Conservation (phyloP, 441 rosid genomes). For the Erodium moschatum region DNA sequence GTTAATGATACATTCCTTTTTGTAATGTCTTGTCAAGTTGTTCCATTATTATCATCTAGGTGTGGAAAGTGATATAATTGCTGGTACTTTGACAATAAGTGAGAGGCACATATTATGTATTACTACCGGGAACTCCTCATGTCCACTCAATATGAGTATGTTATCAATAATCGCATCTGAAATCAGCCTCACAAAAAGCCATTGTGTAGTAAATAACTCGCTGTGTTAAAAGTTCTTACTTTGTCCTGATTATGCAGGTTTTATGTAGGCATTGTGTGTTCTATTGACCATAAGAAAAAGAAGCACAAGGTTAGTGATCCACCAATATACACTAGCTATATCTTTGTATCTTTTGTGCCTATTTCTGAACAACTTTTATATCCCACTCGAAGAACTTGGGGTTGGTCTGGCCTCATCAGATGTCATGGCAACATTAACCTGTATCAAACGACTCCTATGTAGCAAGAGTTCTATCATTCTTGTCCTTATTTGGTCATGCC, state of each 20-base stretch:
- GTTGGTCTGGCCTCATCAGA: too few relatives aligned
- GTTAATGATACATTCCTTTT: neutral
- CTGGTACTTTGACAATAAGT: too few relatives aligned
- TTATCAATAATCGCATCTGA: neutral
- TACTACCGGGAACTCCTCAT: neutral
- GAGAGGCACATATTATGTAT: neutral
- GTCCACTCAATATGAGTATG: neutral
- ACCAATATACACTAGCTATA: neutral
- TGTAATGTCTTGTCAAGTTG: neutral
- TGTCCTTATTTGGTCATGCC: neutral
- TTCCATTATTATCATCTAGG: neutral
- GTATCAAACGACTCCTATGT: conserved; percentile 1
- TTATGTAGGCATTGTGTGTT: conserved; percentile 49
- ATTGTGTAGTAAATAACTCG: neutral
- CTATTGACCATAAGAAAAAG: conserved; percentile 32
- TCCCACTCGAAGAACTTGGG: neutral
- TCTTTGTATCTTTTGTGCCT: neutral
- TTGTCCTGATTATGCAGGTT: conserved; percentile 38
- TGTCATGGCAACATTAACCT: neutral
- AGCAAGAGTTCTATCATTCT: neutral
- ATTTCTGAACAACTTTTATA: conserved; percentile 2
- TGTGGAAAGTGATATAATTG: too few relatives aligned
- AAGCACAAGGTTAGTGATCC: conserved; percentile 46
- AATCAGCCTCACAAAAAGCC: neutral
- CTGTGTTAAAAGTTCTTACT: neutral